Conservation (phyloP, 768 basidiomycete species). For the Kwoniella shandongensis region DNA sequence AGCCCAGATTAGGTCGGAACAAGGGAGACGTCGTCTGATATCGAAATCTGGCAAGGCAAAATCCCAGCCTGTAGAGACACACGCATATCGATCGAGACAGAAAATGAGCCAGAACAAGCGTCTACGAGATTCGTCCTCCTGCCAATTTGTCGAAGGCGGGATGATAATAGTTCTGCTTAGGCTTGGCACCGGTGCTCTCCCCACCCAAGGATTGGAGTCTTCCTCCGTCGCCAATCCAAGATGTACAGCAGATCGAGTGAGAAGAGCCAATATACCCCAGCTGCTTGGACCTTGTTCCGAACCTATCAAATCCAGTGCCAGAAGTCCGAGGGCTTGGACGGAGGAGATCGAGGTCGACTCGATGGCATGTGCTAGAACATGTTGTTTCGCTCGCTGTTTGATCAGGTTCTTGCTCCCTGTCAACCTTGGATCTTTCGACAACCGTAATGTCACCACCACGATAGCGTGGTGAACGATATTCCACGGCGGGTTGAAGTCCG, state of each 20-base stretch:
- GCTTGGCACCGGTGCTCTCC: slow-evolving; percentile 35
- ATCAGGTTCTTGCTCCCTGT: slow-evolving; percentile 29
- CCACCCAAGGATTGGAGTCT: slow-evolving; percentile 21
- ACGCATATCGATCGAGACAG: slow-evolving; percentile 52
- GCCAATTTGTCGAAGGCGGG: slow-evolving; percentile 44
- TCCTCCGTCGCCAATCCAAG: slow-evolving; percentile 46
- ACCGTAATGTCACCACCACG: slow-evolving; percentile 47
- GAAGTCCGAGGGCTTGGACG: slow-evolving; percentile 51
- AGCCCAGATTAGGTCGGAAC: slow-evolving; percentile 38
- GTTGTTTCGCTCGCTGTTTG: slow-evolving; percentile 45
- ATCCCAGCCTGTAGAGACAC: slow-evolving; percentile 52
- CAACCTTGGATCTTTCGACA: slow-evolving; percentile 44
- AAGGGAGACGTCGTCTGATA: slow-evolving; percentile 49
- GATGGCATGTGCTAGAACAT: slow-evolving; percentile 51
- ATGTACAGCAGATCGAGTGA: slow-evolving; percentile 51
- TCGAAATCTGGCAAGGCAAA: slow-evolving; percentile 48
- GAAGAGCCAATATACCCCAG: slow-evolving; percentile 52
- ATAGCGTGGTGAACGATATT: slow-evolving; percentile 52
- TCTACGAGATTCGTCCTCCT: slow-evolving; percentile 51
- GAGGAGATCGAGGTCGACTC: slow-evolving; percentile 49
- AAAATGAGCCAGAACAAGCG: slow-evolving; percentile 54
- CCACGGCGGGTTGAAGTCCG: slow-evolving; percentile 41
- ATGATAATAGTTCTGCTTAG: slow-evolving; percentile 50
- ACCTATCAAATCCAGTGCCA: slow-evolving; percentile 53
- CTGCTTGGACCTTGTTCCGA: slow-evolving; percentile 50